Conservation (phyloP, 2,329 filamentous ascomycete genomes). For the Esteya vermicola region DNA sequence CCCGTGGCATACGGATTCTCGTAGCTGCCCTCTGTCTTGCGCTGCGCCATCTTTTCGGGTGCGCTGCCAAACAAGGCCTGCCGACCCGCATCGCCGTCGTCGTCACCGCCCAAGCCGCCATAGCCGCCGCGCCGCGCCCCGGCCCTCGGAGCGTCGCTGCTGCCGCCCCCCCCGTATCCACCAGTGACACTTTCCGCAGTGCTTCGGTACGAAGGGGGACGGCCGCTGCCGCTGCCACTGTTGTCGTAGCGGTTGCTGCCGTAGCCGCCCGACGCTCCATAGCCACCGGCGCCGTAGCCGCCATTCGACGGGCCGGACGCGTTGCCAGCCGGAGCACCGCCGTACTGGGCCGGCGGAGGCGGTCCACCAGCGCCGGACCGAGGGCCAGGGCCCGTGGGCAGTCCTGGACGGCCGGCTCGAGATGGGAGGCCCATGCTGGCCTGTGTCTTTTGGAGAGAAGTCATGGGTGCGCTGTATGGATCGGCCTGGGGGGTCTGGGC, state of each 20-base stretch:
- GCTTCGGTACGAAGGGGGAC: constrained; percentile 9
- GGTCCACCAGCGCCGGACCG: not conserved
- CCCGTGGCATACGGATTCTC: no score
- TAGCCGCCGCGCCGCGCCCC: constrained; percentile 39
- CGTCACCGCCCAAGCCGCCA: constrained; percentile 39
- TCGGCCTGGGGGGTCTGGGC: constrained; percentile 32
- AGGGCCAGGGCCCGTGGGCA: constrained; percentile 20
- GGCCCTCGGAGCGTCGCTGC: constrained; percentile 1
- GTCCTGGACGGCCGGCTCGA: constrained; percentile 15
- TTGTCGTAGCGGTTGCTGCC: constrained; percentile 37
- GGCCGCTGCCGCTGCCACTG: constrained; percentile 9
- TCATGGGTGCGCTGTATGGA: constrained; percentile 35
- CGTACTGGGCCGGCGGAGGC: no score
- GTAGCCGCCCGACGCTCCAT: constrained; percentile 36
- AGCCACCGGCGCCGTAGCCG: constrained; percentile 40
- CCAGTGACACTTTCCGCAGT: constrained; percentile 7
- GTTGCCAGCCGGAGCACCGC: constrained; percentile 7
- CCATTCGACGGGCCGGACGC: constrained; percentile 10
- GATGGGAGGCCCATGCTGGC: constrained; percentile 6
- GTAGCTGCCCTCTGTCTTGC: no score
- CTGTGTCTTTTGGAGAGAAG: constrained; percentile 27
- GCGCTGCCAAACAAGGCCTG: constrained; percentile 49
- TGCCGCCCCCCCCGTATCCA: constrained; percentile 14
- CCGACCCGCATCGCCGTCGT: constrained; percentile 36
- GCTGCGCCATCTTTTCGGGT: constrained; percentile 30